These are phyloP conservation scores for Tulasnella sp. DNA, from an alignment of 768 basidiomycete species.

Conservation along the genomic window DNA sequence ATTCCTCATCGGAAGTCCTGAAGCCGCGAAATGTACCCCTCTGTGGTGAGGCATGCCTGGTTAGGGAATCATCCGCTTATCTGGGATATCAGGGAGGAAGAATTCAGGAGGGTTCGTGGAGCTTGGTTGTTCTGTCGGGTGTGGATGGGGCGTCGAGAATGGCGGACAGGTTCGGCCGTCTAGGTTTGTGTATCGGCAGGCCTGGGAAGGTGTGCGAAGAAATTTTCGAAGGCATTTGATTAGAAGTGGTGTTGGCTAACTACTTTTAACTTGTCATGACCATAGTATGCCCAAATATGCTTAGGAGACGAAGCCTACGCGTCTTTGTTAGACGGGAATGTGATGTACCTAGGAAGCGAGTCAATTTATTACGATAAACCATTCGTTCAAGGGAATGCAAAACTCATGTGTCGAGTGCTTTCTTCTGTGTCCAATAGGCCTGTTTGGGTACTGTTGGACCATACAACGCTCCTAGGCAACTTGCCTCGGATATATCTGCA, in stretches of 20 bases:
- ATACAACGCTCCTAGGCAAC: slow-evolving; percentile 7
- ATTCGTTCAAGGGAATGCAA: no score
- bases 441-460: slow-evolving; percentile 2
- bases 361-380: not conserved
- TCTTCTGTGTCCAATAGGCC: not conserved
- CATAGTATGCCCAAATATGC: slow-evolving; percentile 12
- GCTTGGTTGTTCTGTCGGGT: not conserved
- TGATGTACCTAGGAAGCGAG: slow-evolving; percentile 3
- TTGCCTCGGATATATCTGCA: not conserved
- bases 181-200: slow-evolving; percentile 9
- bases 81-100: slow-evolving; percentile 15
- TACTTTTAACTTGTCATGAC: no score
- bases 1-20: not conserved
- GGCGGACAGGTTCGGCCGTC: not conserved
- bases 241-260: no score
- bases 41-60: slow-evolving; percentile 17
- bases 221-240: not conserved
- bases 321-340: not conserved
- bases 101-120: slow-evolving; percentile 1
- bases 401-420: no score
- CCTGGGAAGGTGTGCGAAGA: slow-evolving; percentile 8
- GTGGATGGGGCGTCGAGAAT: slow-evolving; percentile 7
- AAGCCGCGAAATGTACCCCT: not conserved
- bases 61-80: slow-evolving; percentile 2
- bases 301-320: slow-evolving; percentile 12